These are phyloP conservation scores for Teunomyces funiuensis DNA, from an alignment of 805 yeast species.

Conservation along the genomic window DNA sequence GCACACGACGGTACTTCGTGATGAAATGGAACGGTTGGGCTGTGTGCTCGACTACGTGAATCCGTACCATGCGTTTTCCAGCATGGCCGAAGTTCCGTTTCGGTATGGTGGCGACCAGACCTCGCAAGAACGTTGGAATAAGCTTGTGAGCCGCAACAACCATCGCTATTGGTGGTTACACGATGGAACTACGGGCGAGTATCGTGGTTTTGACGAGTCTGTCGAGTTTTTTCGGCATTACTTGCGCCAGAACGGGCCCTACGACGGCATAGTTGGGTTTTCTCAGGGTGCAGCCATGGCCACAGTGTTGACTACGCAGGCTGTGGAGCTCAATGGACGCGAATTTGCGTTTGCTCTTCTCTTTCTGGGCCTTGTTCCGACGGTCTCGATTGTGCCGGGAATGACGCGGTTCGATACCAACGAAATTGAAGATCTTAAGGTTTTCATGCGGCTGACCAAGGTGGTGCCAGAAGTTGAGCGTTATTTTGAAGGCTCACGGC, in stretches of 20 bases:
- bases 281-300: slow-evolving; percentile 46
- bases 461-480: not conserved
- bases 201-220: slow-evolving; percentile 30
- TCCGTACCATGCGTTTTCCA: not conserved
- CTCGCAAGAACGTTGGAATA: slow-evolving; percentile 36
- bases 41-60: not conserved
- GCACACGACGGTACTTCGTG: not conserved
- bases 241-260: slow-evolving; percentile 38
- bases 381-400: slow-evolving; percentile 17
- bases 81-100: slow-evolving; percentile 28
- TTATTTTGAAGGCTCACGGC: not conserved
- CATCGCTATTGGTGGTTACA: slow-evolving; percentile 40
- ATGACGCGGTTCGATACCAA: slow-evolving; percentile 13
- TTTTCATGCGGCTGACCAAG: slow-evolving; percentile 14
- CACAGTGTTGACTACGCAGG: slow-evolving; percentile 25
- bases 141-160: slow-evolving; percentile 24
- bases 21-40: slow-evolving; percentile 1
- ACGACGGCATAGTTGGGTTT: slow-evolving; percentile 42
- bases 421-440: slow-evolving; percentile 22
- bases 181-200: slow-evolving; percentile 18
- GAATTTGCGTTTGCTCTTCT: slow-evolving; percentile 28
- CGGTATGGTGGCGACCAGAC: slow-evolving; percentile 19
- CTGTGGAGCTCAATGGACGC: slow-evolving; percentile 20
- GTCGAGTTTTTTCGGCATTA: slow-evolving; percentile 25
- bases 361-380: slow-evolving; percentile 38